phyloP scores from a whole-genome alignment of 768 basidiomycete species.

The Trametes cingulata region DNA sequence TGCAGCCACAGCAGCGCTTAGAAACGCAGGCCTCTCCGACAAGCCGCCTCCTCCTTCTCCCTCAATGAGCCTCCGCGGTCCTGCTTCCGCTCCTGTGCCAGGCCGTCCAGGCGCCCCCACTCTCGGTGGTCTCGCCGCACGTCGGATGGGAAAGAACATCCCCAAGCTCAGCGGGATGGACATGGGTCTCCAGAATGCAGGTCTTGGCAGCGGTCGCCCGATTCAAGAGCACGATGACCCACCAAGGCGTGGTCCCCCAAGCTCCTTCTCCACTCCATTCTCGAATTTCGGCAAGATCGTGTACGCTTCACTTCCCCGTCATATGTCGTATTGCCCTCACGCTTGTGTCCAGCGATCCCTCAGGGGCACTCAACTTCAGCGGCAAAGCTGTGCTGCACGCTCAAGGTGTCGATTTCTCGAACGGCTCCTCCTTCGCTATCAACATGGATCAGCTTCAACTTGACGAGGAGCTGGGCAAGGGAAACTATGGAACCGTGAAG shows the following conservation, averaged over 20 bases:
- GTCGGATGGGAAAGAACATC: conserved; percentile 22
- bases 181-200: conserved; percentile 57
- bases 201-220: conserved; percentile 71
- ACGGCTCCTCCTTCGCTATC: conserved; percentile 87
- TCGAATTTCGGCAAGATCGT: conserved; percentile 92
- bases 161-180: conserved; percentile 47
- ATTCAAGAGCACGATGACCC: conserved; percentile 41
- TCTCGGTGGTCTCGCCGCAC: conserved; percentile 30
- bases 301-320: conserved; percentile 48
- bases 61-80: conserved; percentile 27
- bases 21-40: conserved; percentile 11
- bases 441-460: conserved; percentile 93
- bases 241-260: conserved; percentile 31
- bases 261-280: conserved; percentile 74
- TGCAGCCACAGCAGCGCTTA: conserved; percentile 40
- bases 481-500: conserved; percentile 98
- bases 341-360: conserved; percentile 75
- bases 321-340: not conserved
- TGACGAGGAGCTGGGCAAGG: conserved; percentile 91
- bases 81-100: conserved; percentile 31
- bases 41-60: not conserved
- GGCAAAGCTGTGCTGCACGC: conserved; percentile 94
- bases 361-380: conserved; percentile 90
- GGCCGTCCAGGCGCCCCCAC: conserved; percentile 15
- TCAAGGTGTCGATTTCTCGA: conserved; percentile 85